A percentile compares a stretch with the other conserved stretches of the same genome.
Conservation (phyloP, 768 basidiomycete species). For the Podaxis pistillaris region DNA sequence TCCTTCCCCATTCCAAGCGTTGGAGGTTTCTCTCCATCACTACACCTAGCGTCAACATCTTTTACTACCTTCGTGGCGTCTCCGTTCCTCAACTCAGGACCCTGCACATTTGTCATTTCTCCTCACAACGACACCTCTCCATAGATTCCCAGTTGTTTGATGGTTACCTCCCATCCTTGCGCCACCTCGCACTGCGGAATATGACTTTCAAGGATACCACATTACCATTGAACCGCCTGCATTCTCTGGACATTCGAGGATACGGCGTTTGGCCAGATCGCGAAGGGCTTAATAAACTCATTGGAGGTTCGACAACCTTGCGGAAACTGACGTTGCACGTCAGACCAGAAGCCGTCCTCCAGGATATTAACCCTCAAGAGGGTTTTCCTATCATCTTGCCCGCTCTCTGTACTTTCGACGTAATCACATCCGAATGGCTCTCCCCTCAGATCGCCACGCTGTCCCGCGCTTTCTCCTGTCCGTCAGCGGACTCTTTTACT, state of each 20-base stretch:
- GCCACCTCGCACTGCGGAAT: conserved; percentile 26
- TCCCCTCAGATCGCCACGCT: conserved; percentile 23
- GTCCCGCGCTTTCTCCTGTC: conserved; percentile 25
- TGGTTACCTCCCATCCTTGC: conserved; percentile 23
- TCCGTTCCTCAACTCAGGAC: conserved; percentile 22
- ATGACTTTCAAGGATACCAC: conserved; percentile 23
- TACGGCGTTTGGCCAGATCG: conserved; percentile 29
- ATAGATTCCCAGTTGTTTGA: conserved; percentile 22
- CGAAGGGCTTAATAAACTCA: conserved; percentile 21
- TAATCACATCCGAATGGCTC: conserved; percentile 33
- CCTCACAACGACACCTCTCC: conserved; percentile 18
- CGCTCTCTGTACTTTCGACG: conserved; percentile 21
- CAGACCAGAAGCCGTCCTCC: conserved; percentile 22
- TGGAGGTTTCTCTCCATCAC: conserved; percentile 28
- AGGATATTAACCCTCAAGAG: conserved; percentile 17
- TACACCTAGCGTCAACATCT: conserved; percentile 22
- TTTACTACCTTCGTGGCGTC: conserved; percentile 22
- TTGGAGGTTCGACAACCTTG: conserved; percentile 22
- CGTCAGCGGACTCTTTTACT: conserved; percentile 24
- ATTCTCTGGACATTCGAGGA: conserved; percentile 28
- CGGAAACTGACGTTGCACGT: conserved; percentile 28
- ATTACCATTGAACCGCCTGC: conserved; percentile 22
- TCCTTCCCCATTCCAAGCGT: conserved; percentile 27
- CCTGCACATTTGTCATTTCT: conserved; percentile 26
- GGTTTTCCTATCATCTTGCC: conserved; percentile 24